A percentile compares a stretch with the other conserved stretches of the same genome.
These are phyloP conservation scores for Stereocaulon alpinum DNA, from an alignment of 495 filamentous ascomycete genomes.

Conservation along the genomic window DNA sequence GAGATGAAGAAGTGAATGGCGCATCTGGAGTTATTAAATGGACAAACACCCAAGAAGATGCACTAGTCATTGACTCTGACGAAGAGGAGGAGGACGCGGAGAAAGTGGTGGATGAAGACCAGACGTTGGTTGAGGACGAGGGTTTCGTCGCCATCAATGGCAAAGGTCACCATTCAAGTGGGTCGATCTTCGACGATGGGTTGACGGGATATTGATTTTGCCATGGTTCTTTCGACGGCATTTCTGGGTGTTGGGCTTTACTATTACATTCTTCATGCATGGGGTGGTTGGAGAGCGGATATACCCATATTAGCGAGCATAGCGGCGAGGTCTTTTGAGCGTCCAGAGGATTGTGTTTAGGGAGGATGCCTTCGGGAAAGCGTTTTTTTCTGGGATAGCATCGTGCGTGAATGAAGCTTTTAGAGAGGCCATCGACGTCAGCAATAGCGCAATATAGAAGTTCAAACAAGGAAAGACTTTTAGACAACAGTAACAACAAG, in stretches of 20 bases:
- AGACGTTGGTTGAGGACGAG: slow-evolving; percentile 2
- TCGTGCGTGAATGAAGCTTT: no score
- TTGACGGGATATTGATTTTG: no score
- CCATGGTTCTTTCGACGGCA: not conserved
- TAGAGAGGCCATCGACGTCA: no score
- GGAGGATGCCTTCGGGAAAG: no score
- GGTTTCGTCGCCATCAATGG: not conserved
- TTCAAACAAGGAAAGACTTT: no score
- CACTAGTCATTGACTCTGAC: slow-evolving; percentile 6
- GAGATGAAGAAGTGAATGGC: not conserved
- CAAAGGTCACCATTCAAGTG: not conserved
- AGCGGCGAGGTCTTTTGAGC: no score
- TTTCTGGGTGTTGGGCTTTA: no score
- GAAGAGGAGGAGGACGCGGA: slow-evolving; percentile 8
- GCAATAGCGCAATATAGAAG: no score
- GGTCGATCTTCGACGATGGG: no score
- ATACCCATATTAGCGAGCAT: not conserved
- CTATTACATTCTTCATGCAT: not conserved
- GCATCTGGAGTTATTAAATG: slow-evolving; percentile 2
- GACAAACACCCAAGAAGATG: slow-evolving; percentile 14
- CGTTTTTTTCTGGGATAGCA: no score
- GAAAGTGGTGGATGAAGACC: not conserved
- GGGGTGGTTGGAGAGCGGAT: not conserved
- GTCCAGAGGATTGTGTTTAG: no score
- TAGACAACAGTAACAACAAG: no score